These are phyloP conservation scores for Phyllosticta capitalensis DNA, from an alignment of 2,329 filamentous ascomycete genomes.

Conservation along the genomic window DNA sequence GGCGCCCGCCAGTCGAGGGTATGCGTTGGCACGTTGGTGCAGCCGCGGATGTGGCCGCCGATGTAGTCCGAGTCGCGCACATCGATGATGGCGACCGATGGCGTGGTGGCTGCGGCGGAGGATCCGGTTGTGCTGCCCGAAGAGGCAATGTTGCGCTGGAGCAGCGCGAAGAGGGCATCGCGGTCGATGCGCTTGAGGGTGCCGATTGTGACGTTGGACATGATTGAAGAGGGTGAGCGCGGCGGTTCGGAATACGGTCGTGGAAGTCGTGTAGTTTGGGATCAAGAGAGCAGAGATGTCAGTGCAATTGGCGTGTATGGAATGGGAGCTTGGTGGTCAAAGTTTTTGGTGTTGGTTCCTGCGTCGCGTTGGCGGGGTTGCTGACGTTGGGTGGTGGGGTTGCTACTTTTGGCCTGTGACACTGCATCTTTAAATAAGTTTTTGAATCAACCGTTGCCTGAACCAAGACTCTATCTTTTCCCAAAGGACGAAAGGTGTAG, in stretches of 20 bases:
- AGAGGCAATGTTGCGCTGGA: constrained; percentile 26
- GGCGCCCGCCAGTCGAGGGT: constrained; percentile 69
- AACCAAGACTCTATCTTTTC: no score
- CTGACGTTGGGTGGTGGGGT: neutral
- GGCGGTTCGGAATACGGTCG: neutral
- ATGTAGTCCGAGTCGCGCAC: constrained; percentile 86
- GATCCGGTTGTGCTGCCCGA: constrained; percentile 14
- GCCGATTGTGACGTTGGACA: constrained; percentile 51
- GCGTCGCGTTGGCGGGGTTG: neutral
- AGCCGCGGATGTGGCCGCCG: constrained; percentile 77
- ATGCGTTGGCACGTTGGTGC: constrained; percentile 63
- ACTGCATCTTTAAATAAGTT: neutral
- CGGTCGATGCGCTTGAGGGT: constrained; percentile 59
- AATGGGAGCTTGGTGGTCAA: neutral
- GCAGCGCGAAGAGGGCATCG: constrained; percentile 55
- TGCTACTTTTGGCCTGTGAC: neutral
- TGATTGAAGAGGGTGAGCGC: constrained; percentile 12
- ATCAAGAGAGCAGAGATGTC: no score
- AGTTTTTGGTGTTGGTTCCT: neutral
- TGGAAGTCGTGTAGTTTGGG: no score
- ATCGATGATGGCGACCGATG: constrained; percentile 64
- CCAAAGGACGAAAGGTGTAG: no score
- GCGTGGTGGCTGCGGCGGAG: neutral
- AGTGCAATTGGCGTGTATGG: neutral
- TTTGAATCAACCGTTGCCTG: neutral